phyloP scores from a whole-genome alignment of 768 basidiomycete species.

The Tubosaeta brunneosetosa region DNA sequence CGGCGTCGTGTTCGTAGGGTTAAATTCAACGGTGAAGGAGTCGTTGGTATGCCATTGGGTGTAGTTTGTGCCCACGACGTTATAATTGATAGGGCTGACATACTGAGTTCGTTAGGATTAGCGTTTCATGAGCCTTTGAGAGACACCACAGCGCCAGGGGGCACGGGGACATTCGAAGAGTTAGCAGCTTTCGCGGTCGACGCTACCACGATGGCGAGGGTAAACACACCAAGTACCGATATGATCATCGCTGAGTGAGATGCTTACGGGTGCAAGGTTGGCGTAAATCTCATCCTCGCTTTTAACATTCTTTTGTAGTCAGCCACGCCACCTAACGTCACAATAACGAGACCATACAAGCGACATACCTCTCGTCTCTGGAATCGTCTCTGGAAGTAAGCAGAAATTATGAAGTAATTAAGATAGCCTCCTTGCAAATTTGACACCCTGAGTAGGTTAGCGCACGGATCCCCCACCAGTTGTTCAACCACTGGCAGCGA shows the following conservation, averaged over 20 bases:
- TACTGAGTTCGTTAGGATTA: constrained; percentile 32
- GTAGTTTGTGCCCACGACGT: constrained; percentile 46
- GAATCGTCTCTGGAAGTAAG: too few species aligned
- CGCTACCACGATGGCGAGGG: not conserved
- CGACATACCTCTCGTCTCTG: too few species aligned
- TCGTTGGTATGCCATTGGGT: constrained; percentile 32
- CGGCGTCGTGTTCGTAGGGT: constrained; percentile 54
- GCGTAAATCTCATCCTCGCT: too few species aligned
- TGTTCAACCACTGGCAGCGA: too few species aligned
- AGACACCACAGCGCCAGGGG: constrained; percentile 19
- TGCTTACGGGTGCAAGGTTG: not conserved
- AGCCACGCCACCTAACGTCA: too few species aligned
- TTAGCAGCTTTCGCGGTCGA: not conserved
- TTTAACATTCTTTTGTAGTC: too few species aligned
- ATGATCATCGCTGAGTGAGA: not conserved
- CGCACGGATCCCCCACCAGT: too few species aligned
- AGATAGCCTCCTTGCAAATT: too few species aligned
- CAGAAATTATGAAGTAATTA: too few species aligned
- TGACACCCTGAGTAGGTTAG: too few species aligned
- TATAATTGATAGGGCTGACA: constrained; percentile 46
- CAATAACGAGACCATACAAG: too few species aligned
- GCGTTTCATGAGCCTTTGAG: not conserved
- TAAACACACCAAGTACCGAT: constrained; percentile 1
- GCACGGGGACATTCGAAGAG: constrained; percentile 4
- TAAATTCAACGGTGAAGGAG: constrained; percentile 42